These are phyloP conservation scores for Neurospora africana DNA, from an alignment of 495 filamentous ascomycete species.

Conservation along the genomic window DNA sequence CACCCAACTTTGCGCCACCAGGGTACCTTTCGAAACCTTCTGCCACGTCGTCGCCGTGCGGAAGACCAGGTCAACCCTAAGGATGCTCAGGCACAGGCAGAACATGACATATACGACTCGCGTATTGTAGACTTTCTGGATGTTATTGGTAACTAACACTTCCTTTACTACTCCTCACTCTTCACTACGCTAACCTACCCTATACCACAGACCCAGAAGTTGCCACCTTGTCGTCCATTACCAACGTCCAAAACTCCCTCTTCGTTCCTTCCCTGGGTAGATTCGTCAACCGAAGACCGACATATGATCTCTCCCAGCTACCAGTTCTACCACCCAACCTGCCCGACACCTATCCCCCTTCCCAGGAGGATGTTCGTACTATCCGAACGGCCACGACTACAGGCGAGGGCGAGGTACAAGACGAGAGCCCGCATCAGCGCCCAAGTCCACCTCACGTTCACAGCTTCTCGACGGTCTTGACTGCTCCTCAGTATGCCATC, in stretches of 20 bases:
- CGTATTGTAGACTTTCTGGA: slow-evolving; percentile 60
- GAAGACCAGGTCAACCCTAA: neutral
- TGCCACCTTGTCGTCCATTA: slow-evolving; percentile 60
- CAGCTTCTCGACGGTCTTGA: slow-evolving; percentile 36
- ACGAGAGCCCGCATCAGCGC: neutral
- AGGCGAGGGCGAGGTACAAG: neutral
- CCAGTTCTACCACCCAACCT: slow-evolving; percentile 2
- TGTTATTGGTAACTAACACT: slow-evolving; percentile 48
- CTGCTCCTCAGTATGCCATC: slow-evolving; percentile 43
- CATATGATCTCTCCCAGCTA: slow-evolving; percentile 54
- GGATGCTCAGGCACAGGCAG: slow-evolving; percentile 10
- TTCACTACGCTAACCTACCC: neutral
- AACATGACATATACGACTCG: slow-evolving; percentile 35
- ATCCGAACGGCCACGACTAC: neutral
- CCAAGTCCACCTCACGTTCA: slow-evolving; percentile 10
- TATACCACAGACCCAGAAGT: slow-evolving; percentile 57
- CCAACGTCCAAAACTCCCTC: slow-evolving; percentile 70
- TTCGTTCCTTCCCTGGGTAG: slow-evolving; percentile 61
- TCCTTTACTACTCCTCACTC: neutral
- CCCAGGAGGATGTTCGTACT: slow-evolving; percentile 7
- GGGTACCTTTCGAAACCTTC: neutral
- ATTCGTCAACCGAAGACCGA: slow-evolving; percentile 59
- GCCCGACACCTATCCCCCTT: slow-evolving; percentile 16
- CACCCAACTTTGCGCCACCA: neutral
- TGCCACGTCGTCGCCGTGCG: slow-evolving; percentile 2